Evolutionary conservation across 148 eudicot genomes (phyloP), one percentile per base, ranked within the genome.

Genomic region (Silene conica): DNA sequence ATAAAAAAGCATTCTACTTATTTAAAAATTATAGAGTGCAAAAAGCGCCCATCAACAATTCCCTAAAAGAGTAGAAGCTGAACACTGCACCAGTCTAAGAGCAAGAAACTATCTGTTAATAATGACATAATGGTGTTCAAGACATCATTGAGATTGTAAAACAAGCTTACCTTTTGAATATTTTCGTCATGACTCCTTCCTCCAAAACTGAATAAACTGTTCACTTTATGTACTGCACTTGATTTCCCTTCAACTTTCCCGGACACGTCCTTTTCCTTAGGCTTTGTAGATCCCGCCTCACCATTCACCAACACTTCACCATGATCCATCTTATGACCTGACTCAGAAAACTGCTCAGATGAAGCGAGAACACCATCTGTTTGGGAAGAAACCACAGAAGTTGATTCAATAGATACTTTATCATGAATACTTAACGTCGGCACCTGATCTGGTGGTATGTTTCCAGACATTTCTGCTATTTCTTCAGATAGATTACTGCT

Each of bases 351-450:
- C 81, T 79, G 88, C 68, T 73, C 67, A 58, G 76, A 76, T 72
- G 66, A 71, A 72, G 78, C 77, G 58, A 73, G 63, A 66, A 41
- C 78, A 67, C 77, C 73, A 67, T 85, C 87, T 54, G 70, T 34
- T 73, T 58, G 74, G 77, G 83, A 62, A 41, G 77, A 71, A 21
- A 66, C 75, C 81, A 67, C 66, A 75, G 48, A 69, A 75, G 70
- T 58, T 18, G 74, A 66, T 60, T 79, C 74, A 28, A 80, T 52
- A 23, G 76, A 77, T 56, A 83, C 76, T 71, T 78, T 89, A 21
- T 88, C 92, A 74, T 86, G 89, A 76, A 91, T 82, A 54, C 86
- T 85, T 34, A 86, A 82, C n/a, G 97, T 90, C 38, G 84, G 90
- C 82, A 85, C 89, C 83, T 87, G 86, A 79, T 91, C 97, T 64